Base-by-base conservation (phyloP, 2,329 filamentous ascomycete genomes). In the Calonectria pseudoreteaudii region DNA sequence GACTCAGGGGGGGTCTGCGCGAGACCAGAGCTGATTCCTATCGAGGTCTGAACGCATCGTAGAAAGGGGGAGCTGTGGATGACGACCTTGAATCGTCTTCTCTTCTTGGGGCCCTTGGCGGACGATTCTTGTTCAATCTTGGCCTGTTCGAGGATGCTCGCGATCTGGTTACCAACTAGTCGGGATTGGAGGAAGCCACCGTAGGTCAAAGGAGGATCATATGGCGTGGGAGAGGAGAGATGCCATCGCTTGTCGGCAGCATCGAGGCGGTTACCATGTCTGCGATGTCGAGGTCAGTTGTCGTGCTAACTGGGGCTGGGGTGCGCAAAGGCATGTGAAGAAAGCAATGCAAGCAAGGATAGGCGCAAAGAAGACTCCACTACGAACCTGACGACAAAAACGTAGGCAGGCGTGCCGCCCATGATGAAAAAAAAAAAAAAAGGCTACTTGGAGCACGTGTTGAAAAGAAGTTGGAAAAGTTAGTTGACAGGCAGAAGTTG, bases 201-300 rank as follows among this genome's bases (percentile, higher is more conserved):
- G 82, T 98, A 98, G 3, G 96, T 98, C 72, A 99, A 89, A 65
- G 97, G 97, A 77, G 97, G 95, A 78, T 99, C 96, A 87, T 98
- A 99, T 2, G 97, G 97, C 8, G 95, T 96, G 1, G 96, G 94
- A 8, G 97, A 98, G 36, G 94, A 94, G 69, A 98, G 90, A 84
- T 98, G 95, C 97, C 97, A 99, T 84, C 95, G 92, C 83, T 96
- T 95, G 88, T 99, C 96, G 75, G 96, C 95, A 70, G 95, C 95
- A 84, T 99, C 97, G 72, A 99, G 93, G 78, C 97, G 94, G 80
- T 96, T 94, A 81, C 97, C 97, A 85, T 99, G 97, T 85, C 97
- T 93, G 73, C 50, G 23, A 67, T 38, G 30, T 44, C 14, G 26
- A 72, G 18, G 66, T 81, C 53, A 80, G 79, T 31, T 31, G 30